A percentile compares a stretch with the other conserved stretches of the same genome.
phyloP scores from a whole-genome alignment of 2,329 filamentous ascomycete species.

The Daldinia eschscholtzii region DNA sequence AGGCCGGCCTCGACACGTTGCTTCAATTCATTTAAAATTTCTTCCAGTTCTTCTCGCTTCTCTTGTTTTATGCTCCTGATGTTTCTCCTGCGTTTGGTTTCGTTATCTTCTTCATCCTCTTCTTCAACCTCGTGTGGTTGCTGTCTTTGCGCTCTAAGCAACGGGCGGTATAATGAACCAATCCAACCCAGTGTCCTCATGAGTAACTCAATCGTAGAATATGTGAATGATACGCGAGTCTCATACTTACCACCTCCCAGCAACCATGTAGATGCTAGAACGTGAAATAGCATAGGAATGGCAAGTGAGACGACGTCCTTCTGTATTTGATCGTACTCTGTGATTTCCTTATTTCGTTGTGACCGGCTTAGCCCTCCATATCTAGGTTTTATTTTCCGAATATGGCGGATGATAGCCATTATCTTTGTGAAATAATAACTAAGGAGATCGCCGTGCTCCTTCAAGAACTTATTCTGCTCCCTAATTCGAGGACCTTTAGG shows the following conservation, averaged over 20 bases:
- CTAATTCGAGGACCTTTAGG: constrained; percentile 42
- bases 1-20: constrained; percentile 35
- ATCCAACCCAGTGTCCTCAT: constrained; percentile 45
- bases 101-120: background rate
- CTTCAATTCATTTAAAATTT: constrained; percentile 37
- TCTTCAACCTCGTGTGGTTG: constrained; percentile 15
- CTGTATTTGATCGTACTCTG: constrained; percentile 39
- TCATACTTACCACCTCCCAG: constrained; percentile 44
- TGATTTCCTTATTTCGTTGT: constrained; percentile 18
- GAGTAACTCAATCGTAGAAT: constrained; percentile 44
- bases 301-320: constrained; percentile 45
- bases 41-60: constrained; percentile 41
- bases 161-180: constrained; percentile 40
- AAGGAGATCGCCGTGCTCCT: constrained; percentile 44
- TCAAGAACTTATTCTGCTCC: constrained; percentile 48
- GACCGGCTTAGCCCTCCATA: constrained; percentile 17
- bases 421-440: constrained; percentile 48
- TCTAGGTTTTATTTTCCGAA: constrained; percentile 38
- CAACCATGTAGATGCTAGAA: constrained; percentile 47
- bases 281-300: constrained; percentile 47
- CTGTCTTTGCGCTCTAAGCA: constrained; percentile 35
- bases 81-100: constrained; percentile 10
- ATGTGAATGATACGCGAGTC: constrained; percentile 44
- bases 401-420: constrained; percentile 36
- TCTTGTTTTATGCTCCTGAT: constrained; percentile 12